A percentile compares a stretch with the other conserved stretches of the same genome.
phyloP scores from a whole-genome alignment of 2,329 filamentous ascomycete genomes.

The Aspergillus luchuensis region DNA sequence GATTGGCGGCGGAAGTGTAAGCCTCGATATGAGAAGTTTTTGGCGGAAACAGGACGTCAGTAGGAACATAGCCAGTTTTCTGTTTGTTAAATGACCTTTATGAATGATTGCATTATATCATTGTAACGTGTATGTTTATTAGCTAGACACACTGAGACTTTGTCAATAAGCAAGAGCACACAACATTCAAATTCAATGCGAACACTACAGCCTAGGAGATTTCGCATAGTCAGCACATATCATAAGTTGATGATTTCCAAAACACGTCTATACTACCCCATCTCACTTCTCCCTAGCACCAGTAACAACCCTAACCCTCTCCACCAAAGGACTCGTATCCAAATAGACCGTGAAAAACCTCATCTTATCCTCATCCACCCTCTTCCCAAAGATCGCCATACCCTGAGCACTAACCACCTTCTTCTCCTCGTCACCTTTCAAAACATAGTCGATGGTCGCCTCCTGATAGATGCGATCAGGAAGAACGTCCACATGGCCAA shows the following conservation, averaged over 20 bases:
- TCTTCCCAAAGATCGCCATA: neutral
- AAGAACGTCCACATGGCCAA: neutral
- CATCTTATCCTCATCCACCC: neutral
- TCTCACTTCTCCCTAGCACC: neutral
- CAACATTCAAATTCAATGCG: too few species aligned
- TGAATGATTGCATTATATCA: neutral
- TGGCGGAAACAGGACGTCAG: slow-evolving; percentile 22
- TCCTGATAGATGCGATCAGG: neutral
- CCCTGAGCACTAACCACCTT: neutral
- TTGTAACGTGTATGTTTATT: neutral
- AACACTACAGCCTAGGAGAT: too few species aligned
- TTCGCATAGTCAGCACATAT: too few species aligned
- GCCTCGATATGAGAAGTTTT: slow-evolving; percentile 29
- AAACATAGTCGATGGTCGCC: neutral
- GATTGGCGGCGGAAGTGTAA: slow-evolving; percentile 33
- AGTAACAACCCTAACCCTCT: neutral
- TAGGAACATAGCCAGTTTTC: neutral
- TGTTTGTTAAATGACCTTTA: neutral
- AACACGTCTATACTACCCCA: too few species aligned
- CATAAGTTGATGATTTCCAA: too few species aligned
- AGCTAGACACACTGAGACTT: neutral
- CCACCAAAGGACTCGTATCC: neutral
- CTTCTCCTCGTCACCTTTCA: neutral
- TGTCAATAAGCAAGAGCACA: too few species aligned
- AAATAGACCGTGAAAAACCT: neutral